Conservation (phyloP, 1,139 yeast genomes). For the Arxiozyma slooffiae region DNA sequence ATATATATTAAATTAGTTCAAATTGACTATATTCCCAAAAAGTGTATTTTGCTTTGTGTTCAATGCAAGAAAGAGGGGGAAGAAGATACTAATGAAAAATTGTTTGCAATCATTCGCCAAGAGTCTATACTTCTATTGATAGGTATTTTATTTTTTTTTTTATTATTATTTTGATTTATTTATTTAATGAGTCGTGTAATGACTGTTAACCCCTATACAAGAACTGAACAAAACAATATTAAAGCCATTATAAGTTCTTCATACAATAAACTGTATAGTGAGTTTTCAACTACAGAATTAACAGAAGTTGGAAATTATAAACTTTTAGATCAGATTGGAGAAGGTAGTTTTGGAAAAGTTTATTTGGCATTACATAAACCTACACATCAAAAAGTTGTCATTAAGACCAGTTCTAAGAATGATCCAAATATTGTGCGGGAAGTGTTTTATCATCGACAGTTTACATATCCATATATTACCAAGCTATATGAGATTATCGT, state of each 20-base stretch:
- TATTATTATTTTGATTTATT: neutral
- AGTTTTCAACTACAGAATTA: conserved; percentile 43
- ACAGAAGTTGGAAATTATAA: conserved; percentile 69
- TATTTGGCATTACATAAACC: conserved; percentile 72
- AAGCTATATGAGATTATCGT: conserved; percentile 77
- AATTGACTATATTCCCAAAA: no score
- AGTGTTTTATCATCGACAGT: conserved; percentile 77
- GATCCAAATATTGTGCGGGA: conserved; percentile 91
- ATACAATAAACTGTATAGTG: conserved; percentile 51
- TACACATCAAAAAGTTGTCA: conserved; percentile 65
- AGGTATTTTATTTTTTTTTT: no score
- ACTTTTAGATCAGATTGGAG: conserved; percentile 65
- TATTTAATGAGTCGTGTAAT: neutral
- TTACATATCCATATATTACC: conserved; percentile 76
- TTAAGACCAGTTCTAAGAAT: conserved; percentile 72
- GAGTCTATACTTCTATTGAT: neutral
- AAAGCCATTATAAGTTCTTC: conserved; percentile 43
- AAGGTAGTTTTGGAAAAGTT: conserved; percentile 88
- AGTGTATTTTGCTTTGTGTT: neutral
- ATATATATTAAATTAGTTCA: neutral
- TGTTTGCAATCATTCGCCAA: neutral
- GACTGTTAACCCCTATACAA: conserved; percentile 7
- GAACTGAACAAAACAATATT: conserved; percentile 25
- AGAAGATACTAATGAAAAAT: neutral
- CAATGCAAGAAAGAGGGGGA: neutral